Evolutionary conservation across 2,329 filamentous ascomycete genomes (phyloP), one percentile per base, ranked within the genome.

Genomic region (Fusarium acutatum): DNA sequence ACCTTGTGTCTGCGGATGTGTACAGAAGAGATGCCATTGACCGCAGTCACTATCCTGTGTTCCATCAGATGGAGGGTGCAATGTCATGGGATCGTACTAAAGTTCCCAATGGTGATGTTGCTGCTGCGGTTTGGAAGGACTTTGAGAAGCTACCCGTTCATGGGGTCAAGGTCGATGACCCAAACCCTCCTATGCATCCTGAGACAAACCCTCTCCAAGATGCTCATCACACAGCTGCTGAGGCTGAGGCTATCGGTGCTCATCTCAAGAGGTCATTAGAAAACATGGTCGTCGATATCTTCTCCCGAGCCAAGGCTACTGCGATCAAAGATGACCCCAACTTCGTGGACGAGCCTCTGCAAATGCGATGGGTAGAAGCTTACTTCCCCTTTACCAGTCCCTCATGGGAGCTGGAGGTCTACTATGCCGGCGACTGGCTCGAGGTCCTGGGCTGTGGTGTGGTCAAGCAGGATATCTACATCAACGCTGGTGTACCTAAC

Each of bases 21-120:
- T 99, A 98, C 82, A 91, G 96, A 47, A 89, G 96, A 73, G 96
- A 99, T 88, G 95, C 96, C 64, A 93, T 99, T 79, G 96, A 99
- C 83, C 90, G 94, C 64, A 96, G 92, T 76, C 96, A 99, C 83
- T 98, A 98, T 83, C 96, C 96, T 1, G 91, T 97, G 66, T 99
- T 99, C 83, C 96, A 99, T 83, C 96, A 99, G 84, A 98, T 98
- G 95, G 96, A 99, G 82, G 96, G 95, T 18, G 96, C 96, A 14
- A 88, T 93, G 76, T 92, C 95, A 60, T 99, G 96, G 96, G 93
- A 96, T 79, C 89, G 94, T 15, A 86, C 80, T 34, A 88, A 85
- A 80, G 89, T 88, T 49, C 86, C 85, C 61, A 85, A 82, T 67
- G 87, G 86, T 24, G 88, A 92, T 72, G 81, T 95, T 24, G 89